phyloP scores from a whole-genome alignment of 768 basidiomycete genomes.

The Coprinopsis marcescibilis region DNA sequence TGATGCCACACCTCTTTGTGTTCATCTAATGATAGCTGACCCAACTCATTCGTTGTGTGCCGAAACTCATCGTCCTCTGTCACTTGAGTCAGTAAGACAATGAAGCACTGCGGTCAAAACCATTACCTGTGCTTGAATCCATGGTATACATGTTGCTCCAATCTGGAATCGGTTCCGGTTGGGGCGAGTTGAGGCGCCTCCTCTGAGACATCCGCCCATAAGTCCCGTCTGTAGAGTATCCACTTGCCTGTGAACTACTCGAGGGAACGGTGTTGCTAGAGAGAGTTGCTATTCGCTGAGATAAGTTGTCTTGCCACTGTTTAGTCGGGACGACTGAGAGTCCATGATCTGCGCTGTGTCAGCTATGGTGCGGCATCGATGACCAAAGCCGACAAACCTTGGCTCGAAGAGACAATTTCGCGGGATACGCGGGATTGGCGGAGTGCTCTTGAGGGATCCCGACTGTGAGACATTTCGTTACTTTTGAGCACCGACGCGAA shows the following conservation, averaged over 20 bases:
- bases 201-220: conserved; percentile 38
- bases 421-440: conserved; percentile 73
- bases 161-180: conserved; percentile 28
- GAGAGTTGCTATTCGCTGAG: conserved; percentile 42
- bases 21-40: conserved; percentile 70
- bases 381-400: conserved; percentile 33
- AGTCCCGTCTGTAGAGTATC: conserved; percentile 12
- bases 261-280: conserved; percentile 14
- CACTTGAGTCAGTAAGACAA: conserved; percentile 2
- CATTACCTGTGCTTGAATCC: conserved; percentile 29
- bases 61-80: conserved; percentile 36
- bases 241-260: conserved; percentile 16
- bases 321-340: conserved; percentile 59
- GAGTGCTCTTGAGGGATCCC: conserved; percentile 56
- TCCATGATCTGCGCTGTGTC: conserved; percentile 35
- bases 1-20: conserved; percentile 55
- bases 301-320: conserved; percentile 76
- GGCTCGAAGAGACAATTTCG: conserved; percentile 72
- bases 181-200: conserved; percentile 36
- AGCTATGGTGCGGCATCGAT: not conserved
- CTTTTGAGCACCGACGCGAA: conserved; percentile 68
- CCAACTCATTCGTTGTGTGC: conserved; percentile 53
- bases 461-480: conserved; percentile 39
- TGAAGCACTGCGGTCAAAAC: not conserved
- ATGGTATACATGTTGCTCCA: conserved; percentile 61